phyloP scores from a whole-genome alignment of 208 protist species.

The Trichomonas vaginalis region DNA sequence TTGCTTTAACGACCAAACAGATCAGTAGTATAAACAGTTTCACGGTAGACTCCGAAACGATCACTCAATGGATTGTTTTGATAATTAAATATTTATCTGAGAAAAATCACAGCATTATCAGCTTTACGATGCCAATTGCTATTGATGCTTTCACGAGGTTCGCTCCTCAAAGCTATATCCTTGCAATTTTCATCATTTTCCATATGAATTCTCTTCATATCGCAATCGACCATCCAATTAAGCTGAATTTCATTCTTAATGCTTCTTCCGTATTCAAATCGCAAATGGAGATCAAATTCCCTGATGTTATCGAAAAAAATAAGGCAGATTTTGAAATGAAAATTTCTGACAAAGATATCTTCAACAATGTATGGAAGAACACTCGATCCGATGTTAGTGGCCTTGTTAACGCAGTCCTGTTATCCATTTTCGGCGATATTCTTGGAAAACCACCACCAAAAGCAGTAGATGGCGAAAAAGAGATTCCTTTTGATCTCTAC shows the following conservation, averaged over 20 bases:
- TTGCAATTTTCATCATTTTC: neutral
- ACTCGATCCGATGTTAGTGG: neutral
- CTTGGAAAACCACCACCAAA: neutral
- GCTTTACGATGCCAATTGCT: neutral
- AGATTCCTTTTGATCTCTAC: neutral
- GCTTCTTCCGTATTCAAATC: neutral
- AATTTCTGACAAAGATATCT: neutral
- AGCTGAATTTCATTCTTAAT: neutral
- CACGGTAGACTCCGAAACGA: neutral
- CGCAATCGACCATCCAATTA: neutral
- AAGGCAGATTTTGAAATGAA: neutral
- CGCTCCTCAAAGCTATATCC: neutral
- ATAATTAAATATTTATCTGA: neutral
- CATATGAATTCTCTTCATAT: neutral
- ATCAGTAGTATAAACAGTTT: neutral
- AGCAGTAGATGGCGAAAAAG: neutral
- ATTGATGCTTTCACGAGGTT: neutral
- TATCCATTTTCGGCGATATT: neutral
- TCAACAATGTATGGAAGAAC: neutral
- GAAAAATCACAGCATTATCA: neutral
- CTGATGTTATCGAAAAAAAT: neutral
- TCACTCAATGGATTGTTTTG: neutral
- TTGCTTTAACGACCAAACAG: neutral
- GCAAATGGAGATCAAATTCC: neutral
- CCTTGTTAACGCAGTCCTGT: neutral